Base-by-base conservation (phyloP, 805 yeast species). In the Lipomyces chichibuensis region DNA sequence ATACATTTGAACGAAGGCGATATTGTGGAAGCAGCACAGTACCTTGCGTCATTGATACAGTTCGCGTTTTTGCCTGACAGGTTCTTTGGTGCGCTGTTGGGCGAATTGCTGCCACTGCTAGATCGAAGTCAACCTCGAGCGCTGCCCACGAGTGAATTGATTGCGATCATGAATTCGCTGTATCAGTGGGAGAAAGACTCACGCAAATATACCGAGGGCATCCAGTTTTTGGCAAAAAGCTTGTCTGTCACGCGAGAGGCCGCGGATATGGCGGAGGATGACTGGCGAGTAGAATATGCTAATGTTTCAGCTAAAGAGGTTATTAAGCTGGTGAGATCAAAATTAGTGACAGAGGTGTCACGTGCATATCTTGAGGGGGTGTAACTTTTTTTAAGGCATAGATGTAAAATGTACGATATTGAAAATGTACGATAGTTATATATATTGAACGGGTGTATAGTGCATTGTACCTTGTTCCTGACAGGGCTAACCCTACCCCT, bases 61-160 rank as follows among this genome's bases (percentile, higher is more conserved):
- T 77, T 77, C 64, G 72, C 75, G 9, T 73, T 64, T 56, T 43
- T 77, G 37, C 77, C 78, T 14, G 51, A 59, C 7, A 57, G 39
- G 29, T 63, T 35, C 27, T 49, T 59, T 20, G 61, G 59, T n/a
- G 49, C 60, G 33, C 63, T 69, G 27, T 17, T 69, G n/a, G 67
- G 62, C 4, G 67, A 67, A 46, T 37, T 65, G 33, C 39, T 62
- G 29, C 60, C 64, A 6, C 23, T 69, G 29, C 52, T 67, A 1
- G 61, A 62, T 17, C 65, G 62, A 13, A 49, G 59, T 4, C 52
- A 35, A 29, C 69, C 71, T 2, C 59, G 65, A n/a, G 65, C 67
- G 43, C 62, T 74, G 58, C 54, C 65, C 3, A 53, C 65, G 9
- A 20, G 58, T 8, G 74, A 71, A 6, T 35, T 73, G 27, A 67